A percentile compares a stretch with the other conserved stretches of the same genome.
These are phyloP conservation scores for Thelephora aurantiotincta DNA, from an alignment of 768 basidiomycete genomes.

Conservation along the genomic window DNA sequence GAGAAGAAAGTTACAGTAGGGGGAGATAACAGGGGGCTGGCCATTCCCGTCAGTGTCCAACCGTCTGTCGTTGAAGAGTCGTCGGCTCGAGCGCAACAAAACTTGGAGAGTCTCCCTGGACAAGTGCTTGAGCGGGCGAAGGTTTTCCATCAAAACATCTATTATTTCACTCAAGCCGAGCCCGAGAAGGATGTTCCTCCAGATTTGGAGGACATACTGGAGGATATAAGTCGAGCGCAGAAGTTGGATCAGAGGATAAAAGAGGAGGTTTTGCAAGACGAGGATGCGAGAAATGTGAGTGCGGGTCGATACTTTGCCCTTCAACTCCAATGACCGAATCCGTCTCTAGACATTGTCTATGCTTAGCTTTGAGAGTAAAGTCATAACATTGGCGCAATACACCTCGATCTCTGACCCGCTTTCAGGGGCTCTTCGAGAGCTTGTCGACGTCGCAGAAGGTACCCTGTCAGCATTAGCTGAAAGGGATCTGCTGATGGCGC, in stretches of 20 bases:
- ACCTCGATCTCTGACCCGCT: too few species aligned
- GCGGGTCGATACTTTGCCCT: background rate
- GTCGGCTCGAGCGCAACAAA: conserved; percentile 12
- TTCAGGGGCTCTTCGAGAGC: conserved; percentile 19
- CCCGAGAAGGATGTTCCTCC: conserved; percentile 9
- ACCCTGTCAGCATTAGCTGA: conserved; percentile 17
- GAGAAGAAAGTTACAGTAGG: conserved; percentile 1
- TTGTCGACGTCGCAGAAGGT: conserved; percentile 21
- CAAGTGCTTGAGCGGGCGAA: conserved; percentile 23
- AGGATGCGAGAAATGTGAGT: conserved; percentile 27
- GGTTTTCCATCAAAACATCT: conserved; percentile 27
- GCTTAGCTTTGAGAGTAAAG: conserved; percentile 33
- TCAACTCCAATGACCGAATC: background rate
- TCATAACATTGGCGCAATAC: background rate
- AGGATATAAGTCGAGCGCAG: conserved; percentile 25
- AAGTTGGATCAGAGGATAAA: conserved; percentile 20
- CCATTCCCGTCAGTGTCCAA: background rate
- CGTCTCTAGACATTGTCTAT: conserved; percentile 24
- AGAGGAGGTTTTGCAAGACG: conserved; percentile 28
- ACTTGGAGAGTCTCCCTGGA: conserved; percentile 24
- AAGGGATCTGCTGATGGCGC: conserved; percentile 14
- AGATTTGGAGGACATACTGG: conserved; percentile 22
- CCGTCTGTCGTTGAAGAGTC: conserved; percentile 2
- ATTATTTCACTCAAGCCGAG: conserved; percentile 14
- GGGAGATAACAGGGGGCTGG: conserved; percentile 2